Evolutionary conservation across 2,329 filamentous ascomycete genomes (phyloP).

Genomic region (Raffaelea arxii): DNA sequence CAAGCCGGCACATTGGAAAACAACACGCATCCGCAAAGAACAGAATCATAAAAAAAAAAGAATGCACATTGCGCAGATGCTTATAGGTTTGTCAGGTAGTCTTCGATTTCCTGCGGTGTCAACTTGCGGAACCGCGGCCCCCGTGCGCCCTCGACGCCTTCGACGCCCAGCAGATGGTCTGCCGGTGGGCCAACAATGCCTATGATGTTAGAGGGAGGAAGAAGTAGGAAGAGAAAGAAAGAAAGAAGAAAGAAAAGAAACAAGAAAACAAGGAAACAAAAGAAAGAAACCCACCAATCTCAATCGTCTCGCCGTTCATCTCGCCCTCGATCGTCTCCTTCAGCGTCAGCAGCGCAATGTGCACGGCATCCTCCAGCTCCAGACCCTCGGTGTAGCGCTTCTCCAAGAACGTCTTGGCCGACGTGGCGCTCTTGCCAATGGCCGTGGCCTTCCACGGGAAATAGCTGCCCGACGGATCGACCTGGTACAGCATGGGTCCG

Average conservation of each 20-base stretch:
- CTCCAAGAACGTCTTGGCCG: constrained; percentile 97
- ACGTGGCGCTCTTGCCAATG: constrained; percentile 96
- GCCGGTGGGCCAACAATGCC: constrained; percentile 93
- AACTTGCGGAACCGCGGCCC: constrained; percentile 89
- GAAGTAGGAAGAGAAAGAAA: neutral
- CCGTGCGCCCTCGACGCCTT: constrained; percentile 75
- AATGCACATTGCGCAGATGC: too few species aligned
- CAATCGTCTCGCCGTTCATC: constrained; percentile 97
- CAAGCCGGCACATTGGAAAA: too few species aligned
- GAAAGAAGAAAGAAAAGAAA: neutral
- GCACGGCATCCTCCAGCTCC: constrained; percentile 95
- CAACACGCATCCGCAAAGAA: neutral
- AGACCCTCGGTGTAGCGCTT: constrained; percentile 97
- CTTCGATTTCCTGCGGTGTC: constrained; percentile 96
- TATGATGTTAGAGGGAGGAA: constrained; percentile 26
- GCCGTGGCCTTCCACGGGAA: constrained; percentile 99
- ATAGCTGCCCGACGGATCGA: constrained; percentile 97
- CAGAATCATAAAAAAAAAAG: constrained; percentile 6
- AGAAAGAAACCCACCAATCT: constrained; percentile 62
- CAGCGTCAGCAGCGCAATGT: constrained; percentile 91
- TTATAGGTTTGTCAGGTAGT: constrained; percentile 98
- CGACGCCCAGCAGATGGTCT: constrained; percentile 82
- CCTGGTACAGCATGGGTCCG: constrained; percentile 94
- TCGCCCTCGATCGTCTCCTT: constrained; percentile 99
- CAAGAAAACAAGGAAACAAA: neutral